phyloP scores from a whole-genome alignment of 2,329 filamentous ascomycete genomes.

The Fusarium papillatum region DNA sequence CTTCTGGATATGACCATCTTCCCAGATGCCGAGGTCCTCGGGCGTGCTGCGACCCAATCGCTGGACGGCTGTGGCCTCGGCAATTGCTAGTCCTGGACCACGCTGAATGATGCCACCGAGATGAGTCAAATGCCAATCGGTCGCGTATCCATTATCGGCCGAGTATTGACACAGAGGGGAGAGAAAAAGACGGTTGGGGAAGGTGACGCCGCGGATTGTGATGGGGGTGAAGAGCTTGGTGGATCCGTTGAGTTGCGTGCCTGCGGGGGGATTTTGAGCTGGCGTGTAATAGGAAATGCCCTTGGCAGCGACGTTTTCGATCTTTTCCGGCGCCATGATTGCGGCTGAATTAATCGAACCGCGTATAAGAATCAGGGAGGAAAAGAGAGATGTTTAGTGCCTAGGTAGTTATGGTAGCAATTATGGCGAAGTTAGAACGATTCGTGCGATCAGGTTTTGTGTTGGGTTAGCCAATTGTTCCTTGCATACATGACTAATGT shows the following conservation, averaged over 20 bases:
- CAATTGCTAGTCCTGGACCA: conserved; percentile 73
- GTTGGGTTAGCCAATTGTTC: background rate
- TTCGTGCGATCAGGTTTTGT: background rate
- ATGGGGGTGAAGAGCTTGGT: conserved; percentile 61
- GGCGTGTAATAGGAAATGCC: conserved; percentile 61
- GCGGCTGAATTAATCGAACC: rapidly evolving
- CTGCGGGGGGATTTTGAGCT: conserved; percentile 56
- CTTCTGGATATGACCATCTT: conserved; percentile 76
- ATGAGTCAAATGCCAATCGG: conserved; percentile 79
- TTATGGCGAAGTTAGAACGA: background rate
- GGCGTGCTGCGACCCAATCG: conserved; percentile 81
- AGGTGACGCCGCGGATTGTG: conserved; percentile 57
- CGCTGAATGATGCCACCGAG: conserved; percentile 80
- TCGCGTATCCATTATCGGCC: conserved; percentile 67
- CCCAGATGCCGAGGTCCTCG: conserved; percentile 77
- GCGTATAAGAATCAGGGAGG: background rate
- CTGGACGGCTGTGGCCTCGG: conserved; percentile 78
- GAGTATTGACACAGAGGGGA: conserved; percentile 62
- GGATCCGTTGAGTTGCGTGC: conserved; percentile 48
- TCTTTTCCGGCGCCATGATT: conserved; percentile 10
- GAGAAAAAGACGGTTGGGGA: conserved; percentile 60
- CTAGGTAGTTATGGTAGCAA: too few relatives aligned
- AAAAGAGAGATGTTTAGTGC: too few relatives aligned
- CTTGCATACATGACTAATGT: background rate
- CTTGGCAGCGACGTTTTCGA: conserved; percentile 44